A percentile compares a stretch with the other conserved stretches of the same genome.
These are phyloP conservation scores for Phytophthora pluvialis DNA, from an alignment of 352 stramenopile genomes.

Conservation along the genomic window DNA sequence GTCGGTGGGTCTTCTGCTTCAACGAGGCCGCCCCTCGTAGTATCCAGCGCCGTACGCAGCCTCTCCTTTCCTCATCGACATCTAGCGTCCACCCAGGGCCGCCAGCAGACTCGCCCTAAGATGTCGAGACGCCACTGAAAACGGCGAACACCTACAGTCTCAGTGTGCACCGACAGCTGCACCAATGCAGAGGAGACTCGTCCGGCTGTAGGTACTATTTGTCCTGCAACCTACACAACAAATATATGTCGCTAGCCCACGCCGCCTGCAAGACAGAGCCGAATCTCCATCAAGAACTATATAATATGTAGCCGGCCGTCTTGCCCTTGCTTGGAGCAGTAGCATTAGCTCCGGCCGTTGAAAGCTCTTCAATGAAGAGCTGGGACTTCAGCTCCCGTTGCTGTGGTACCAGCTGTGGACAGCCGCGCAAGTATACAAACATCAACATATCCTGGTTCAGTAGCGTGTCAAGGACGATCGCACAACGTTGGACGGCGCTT, in stretches of 20 bases:
- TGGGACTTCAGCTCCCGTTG: no score
- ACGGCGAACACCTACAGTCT: no score
- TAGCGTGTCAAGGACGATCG: conserved; percentile 10
- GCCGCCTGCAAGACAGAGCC: background rate
- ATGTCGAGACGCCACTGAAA: background rate
- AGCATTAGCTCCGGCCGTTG: background rate
- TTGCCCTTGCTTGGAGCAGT: background rate
- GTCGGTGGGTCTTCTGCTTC: conserved; percentile 17
- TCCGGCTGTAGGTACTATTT: no score
- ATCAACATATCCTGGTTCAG: conserved; percentile 11
- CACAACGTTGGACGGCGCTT: conserved; percentile 7
- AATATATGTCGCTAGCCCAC: no score
- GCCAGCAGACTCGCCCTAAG: conserved; percentile 16
- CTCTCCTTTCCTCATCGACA: conserved; percentile 26
- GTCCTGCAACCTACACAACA: no score
- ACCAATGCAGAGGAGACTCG: conserved; percentile 11
- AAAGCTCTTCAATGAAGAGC: background rate
- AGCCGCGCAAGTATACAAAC: conserved; percentile 23
- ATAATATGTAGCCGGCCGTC: no score
- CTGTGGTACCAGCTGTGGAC: conserved; percentile 28
- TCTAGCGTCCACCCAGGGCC: conserved; percentile 7
- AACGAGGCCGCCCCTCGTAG: conserved; percentile 1
- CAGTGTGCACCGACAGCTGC: background rate
- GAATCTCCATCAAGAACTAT: background rate
- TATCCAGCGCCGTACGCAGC: conserved; percentile 12